Base-by-base conservation (phyloP, 2,329 filamentous ascomycete species). In the Penicillium palitans region DNA sequence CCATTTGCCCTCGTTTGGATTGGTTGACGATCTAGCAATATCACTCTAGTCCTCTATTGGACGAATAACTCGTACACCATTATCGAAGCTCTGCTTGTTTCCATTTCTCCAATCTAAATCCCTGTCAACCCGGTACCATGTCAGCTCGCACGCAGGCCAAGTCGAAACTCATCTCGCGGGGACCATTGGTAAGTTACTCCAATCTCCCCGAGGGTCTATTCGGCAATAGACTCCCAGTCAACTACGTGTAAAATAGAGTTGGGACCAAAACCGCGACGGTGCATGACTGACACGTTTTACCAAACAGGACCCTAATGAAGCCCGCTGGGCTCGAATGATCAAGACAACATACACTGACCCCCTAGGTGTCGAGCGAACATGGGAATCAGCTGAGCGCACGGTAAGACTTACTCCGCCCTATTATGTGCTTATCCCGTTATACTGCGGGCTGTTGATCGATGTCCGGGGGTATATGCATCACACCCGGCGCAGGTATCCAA, bases 351-450 rank as follows among this genome's bases (percentile, higher is more conserved):
- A 79, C 60, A 65, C 63, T 33, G 78, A 80, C 60, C 78, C 78
- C 0, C 62, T 75, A 25, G 78, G 78, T 6, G 70, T 76, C 8
- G 63, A 75, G 56, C 69, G 78, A 52, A 74, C 72, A 17, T 80
- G 78, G 78, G 78, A 80, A 61, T 76, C 75, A 7, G 76, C 75
- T 5, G 77, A 80, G 61, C 68, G 78, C 58, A 73, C 72, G 71
- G 77, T 79, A 61, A 61, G 69, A 52, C 45, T 24, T 35, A 25
- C 41, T 39, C 45, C 42, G 29, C 40, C 13, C 40, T 47, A 17
- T 57, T 61, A 17, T 37, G 4, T 48, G 39, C 17, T 48, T 53
- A 21, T 44, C 25, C 57, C 46, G 47, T 49, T 49, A 39, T 51
- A 33, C 49, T 51, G 44, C 49, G 31, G 21, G 12, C 17, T 8